phyloP scores from a whole-genome alignment of 805 yeast species.

The Ogataea populi-albae region DNA sequence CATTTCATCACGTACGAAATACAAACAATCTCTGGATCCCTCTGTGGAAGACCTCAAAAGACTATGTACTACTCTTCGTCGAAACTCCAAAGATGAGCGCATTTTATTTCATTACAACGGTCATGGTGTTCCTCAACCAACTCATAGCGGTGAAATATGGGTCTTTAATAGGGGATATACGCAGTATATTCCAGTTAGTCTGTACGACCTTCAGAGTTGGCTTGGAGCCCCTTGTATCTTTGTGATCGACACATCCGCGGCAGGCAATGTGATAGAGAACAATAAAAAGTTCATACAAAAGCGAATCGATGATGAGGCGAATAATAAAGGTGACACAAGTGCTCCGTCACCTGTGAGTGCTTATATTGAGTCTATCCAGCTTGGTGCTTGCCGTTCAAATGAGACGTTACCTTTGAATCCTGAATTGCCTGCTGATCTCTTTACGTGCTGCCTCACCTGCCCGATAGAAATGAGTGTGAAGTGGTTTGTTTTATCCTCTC shows the following conservation, averaged over 20 bases:
- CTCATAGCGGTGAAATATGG: conserved; percentile 96
- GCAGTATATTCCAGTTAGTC: conserved; percentile 92
- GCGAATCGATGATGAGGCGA: conserved; percentile 81
- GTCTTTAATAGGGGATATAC: conserved; percentile 96
- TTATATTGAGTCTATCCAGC: conserved; percentile 83
- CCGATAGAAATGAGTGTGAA: conserved; percentile 92
- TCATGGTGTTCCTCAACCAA: conserved; percentile 98
- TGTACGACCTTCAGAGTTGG: conserved; percentile 96
- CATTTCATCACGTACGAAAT: conserved; percentile 78
- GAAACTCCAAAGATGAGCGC: conserved; percentile 91
- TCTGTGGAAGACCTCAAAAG: conserved; percentile 93
- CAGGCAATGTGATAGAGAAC: conserved; percentile 88
- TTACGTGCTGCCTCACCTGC: conserved; percentile 91
- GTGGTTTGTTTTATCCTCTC: conserved; percentile 87
- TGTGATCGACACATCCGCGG: conserved; percentile 91
- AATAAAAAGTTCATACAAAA: conserved; percentile 88
- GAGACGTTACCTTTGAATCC: conserved; percentile 92
- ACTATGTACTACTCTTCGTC: conserved; percentile 80
- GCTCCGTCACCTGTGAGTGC: conserved; percentile 64
- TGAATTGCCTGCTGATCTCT: conserved; percentile 90
- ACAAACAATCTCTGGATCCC: conserved; percentile 90
- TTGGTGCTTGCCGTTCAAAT: conserved; percentile 87
- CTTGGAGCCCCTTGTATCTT: conserved; percentile 95
- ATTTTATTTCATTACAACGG: conserved; percentile 94
- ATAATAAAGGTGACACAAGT: conserved; percentile 45